Conservation (phyloP, 345 rosid species). For the Conringia planisiliqua region DNA sequence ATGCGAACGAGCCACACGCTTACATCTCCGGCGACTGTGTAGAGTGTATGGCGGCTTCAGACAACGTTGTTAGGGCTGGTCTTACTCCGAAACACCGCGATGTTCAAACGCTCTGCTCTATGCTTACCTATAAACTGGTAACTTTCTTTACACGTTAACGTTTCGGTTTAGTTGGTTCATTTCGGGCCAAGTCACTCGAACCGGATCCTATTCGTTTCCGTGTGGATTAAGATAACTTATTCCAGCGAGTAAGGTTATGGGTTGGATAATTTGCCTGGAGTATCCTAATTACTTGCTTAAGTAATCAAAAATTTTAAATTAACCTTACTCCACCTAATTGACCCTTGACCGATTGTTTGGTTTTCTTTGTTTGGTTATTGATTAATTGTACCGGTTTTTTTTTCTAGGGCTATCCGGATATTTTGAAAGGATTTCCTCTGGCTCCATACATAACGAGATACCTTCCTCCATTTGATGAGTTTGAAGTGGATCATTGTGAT, state of each 20-base stretch:
- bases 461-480: slow-evolving; percentile 90
- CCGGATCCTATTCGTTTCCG: too few relatives aligned
- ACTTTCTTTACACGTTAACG: slow-evolving; percentile 17
- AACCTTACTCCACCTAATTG: too few relatives aligned
- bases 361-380: neutral
- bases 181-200: neutral
- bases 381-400: slow-evolving; percentile 16
- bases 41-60: slow-evolving; percentile 98
- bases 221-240: too few relatives aligned
- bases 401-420: slow-evolving; percentile 77
- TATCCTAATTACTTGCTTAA: too few relatives aligned
- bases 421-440: slow-evolving; percentile 66
- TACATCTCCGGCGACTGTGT: slow-evolving; percentile 84
- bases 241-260: too few relatives aligned
- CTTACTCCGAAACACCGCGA: slow-evolving; percentile 93
- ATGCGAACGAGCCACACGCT: slow-evolving; percentile 93
- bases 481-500: slow-evolving; percentile 72
- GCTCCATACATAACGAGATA: slow-evolving; percentile 66
- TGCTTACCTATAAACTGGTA: slow-evolving; percentile 96
- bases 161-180: neutral
- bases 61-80: slow-evolving; percentile 98
- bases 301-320: too few relatives aligned
- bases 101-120: slow-evolving; percentile 86
- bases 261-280: too few relatives aligned
- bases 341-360: neutral